Conservation (phyloP, 2,329 filamentous ascomycete genomes). For the Fragosphaeria purpurea region DNA sequence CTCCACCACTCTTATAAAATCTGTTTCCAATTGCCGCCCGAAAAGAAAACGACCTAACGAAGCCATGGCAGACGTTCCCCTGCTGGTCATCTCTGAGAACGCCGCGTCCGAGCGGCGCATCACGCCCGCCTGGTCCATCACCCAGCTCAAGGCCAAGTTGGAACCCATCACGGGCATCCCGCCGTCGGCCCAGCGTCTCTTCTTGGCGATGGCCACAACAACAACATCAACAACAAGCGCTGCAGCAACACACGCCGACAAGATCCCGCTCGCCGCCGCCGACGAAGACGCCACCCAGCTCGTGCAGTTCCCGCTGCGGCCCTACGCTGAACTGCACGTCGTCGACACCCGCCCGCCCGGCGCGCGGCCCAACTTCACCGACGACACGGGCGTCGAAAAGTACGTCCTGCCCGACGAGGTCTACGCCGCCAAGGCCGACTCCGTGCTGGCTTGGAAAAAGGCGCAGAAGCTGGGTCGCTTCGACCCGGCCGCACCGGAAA, state of each 20-base stretch:
- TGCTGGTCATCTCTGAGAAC: constrained; percentile 66
- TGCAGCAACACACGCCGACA: constrained; percentile 40
- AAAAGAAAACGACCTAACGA: background rate
- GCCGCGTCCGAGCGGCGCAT: constrained; percentile 80
- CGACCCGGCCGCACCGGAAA: constrained; percentile 69
- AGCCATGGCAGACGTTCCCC: constrained; percentile 60
- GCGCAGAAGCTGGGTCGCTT: constrained; percentile 93
- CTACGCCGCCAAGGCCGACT: constrained; percentile 79
- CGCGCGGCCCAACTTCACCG: constrained; percentile 69
- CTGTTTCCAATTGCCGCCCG: no score
- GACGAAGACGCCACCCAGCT: constrained; percentile 64
- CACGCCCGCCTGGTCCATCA: constrained; percentile 83
- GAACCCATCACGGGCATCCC: constrained; percentile 91
- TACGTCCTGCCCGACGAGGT: constrained; percentile 78
- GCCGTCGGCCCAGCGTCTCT: constrained; percentile 65
- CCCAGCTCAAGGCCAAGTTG: constrained; percentile 73
- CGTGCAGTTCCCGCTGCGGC: constrained; percentile 54
- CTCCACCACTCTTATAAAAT: no score
- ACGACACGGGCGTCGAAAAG: constrained; percentile 74
- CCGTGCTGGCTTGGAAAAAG: constrained; percentile 92
- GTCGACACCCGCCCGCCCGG: constrained; percentile 67
- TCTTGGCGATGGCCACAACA: constrained; percentile 44
- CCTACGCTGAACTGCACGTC: constrained; percentile 73
- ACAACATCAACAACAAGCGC: background rate
- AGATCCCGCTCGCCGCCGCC: constrained; percentile 54